Evolutionary conservation across 2,329 filamentous ascomycete species (phyloP).

Genomic region (Xylariomycetidae sp.): DNA sequence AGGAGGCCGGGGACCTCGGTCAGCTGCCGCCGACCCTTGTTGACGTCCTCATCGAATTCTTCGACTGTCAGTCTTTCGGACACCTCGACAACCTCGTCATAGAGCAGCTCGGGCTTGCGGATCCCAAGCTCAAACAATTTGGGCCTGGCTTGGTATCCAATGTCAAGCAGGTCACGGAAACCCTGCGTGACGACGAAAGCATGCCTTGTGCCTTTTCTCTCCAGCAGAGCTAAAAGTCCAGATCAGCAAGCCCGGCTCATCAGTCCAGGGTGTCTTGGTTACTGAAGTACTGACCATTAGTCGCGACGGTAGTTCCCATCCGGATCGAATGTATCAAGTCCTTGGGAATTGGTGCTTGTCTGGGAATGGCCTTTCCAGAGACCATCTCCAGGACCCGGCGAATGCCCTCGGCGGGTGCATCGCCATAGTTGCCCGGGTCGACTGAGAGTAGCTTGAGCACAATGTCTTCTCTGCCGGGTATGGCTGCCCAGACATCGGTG

Average conservation of each 20-base stretch:
- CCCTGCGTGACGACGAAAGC: conserved; percentile 4
- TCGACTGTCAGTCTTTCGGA: conserved; percentile 17
- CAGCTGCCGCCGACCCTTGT: conserved; percentile 3
- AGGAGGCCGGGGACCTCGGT: conserved; percentile 6
- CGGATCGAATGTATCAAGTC: conserved; percentile 26
- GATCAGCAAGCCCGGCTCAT: not conserved
- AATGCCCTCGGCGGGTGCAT: conserved; percentile 67
- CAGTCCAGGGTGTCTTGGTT: not conserved
- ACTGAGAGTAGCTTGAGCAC: conserved; percentile 71
- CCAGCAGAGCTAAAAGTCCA: conserved; percentile 1
- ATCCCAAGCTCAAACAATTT: conserved; percentile 17
- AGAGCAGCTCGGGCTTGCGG: conserved; percentile 17
- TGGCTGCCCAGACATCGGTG: conserved; percentile 23
- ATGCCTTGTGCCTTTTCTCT: conserved; percentile 5
- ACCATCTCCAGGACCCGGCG: conserved; percentile 58
- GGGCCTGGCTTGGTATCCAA: conserved; percentile 17
- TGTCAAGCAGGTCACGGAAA: conserved; percentile 6
- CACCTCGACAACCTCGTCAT: conserved; percentile 16
- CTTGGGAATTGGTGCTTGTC: conserved; percentile 26
- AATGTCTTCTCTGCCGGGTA: conserved; percentile 62
- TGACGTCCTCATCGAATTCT: conserved; percentile 13
- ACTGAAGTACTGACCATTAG: conserved; percentile 6
- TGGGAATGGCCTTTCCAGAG: conserved; percentile 49
- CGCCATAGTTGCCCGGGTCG: conserved; percentile 63
- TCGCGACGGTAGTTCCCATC: conserved; percentile 12